phyloP scores from a whole-genome alignment of 2,329 filamentous ascomycete genomes.

The Pseudocercospora musae region DNA sequence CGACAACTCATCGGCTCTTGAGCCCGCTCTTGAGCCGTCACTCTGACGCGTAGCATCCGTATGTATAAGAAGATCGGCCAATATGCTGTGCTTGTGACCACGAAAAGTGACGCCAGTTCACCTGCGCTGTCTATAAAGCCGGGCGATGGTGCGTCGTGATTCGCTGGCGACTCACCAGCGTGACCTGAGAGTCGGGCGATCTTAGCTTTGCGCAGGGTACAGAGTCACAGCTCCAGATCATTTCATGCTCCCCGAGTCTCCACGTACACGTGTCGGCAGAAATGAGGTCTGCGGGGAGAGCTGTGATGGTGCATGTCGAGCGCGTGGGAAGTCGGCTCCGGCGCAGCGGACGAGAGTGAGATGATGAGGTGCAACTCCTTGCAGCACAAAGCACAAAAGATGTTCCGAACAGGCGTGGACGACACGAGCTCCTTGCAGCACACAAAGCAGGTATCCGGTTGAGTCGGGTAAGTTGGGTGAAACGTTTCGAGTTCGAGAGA shows the following conservation, averaged over 20 bases:
- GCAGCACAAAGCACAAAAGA: too few species aligned
- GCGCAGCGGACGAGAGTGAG: not conserved
- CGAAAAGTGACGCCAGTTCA: slow-evolving; percentile 6
- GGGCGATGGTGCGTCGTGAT: not conserved
- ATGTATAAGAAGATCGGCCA: not conserved
- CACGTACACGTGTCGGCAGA: not conserved
- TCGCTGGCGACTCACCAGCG: not conserved
- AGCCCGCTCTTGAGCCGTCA: not conserved
- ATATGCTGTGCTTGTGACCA: slow-evolving; percentile 5
- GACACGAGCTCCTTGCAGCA: not conserved
- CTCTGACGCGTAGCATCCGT: not conserved
- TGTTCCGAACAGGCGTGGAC: not conserved
- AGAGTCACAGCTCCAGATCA: not conserved
- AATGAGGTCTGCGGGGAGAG: not conserved
- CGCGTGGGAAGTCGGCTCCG: not conserved
- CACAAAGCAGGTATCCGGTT: not conserved
- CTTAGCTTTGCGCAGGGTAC: not conserved
- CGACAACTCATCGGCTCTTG: not conserved
- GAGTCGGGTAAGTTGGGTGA: not conserved
- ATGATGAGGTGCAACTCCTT: not conserved
- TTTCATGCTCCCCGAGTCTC: not conserved
- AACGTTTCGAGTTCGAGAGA: not conserved
- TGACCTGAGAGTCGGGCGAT: slow-evolving; percentile 2
- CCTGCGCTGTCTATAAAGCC: not conserved
- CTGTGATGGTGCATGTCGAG: not conserved